These are phyloP conservation scores for Xylaria sp. DNA, from an alignment of 2,329 filamentous ascomycete genomes.

Conservation along the genomic window DNA sequence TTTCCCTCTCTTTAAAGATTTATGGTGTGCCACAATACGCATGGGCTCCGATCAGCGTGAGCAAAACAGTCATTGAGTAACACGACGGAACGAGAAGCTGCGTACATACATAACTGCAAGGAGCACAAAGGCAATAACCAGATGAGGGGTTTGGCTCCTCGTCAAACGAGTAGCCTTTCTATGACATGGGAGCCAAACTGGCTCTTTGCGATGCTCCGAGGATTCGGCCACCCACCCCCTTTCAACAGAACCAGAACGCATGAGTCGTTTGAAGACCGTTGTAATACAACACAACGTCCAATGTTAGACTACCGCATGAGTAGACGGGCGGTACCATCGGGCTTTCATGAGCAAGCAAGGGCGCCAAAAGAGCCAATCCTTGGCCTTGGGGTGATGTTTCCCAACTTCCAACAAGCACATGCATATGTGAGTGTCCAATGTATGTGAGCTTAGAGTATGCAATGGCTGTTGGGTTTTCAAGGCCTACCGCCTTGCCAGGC, in stretches of 20 bases:
- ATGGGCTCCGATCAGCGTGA: conserved; percentile 24
- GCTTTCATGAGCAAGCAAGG: conserved; percentile 7
- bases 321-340: background rate
- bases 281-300: conserved; percentile 3
- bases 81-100: conserved; percentile 6
- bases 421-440: conserved; percentile 3
- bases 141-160: background rate
- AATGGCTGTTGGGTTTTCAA: conserved; percentile 5
- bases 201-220: background rate
- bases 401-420: conserved; percentile 11
- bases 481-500: conserved; percentile 6
- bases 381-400: conserved; percentile 5
- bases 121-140: background rate
- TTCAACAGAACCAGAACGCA: background rate
- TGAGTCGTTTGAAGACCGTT: background rate
- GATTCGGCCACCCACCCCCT: background rate
- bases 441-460: conserved; percentile 7
- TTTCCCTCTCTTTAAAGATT: conserved; percentile 10
- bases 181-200: background rate
- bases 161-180: background rate
- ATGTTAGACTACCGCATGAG: background rate
- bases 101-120: conserved; percentile 18
- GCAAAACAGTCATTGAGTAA: conserved; percentile 9
- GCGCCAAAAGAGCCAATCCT: conserved; percentile 9
- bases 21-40: conserved; percentile 8